Base-by-base conservation (phyloP, 306 rosid species). In the Sicyos baderoa region DNA sequence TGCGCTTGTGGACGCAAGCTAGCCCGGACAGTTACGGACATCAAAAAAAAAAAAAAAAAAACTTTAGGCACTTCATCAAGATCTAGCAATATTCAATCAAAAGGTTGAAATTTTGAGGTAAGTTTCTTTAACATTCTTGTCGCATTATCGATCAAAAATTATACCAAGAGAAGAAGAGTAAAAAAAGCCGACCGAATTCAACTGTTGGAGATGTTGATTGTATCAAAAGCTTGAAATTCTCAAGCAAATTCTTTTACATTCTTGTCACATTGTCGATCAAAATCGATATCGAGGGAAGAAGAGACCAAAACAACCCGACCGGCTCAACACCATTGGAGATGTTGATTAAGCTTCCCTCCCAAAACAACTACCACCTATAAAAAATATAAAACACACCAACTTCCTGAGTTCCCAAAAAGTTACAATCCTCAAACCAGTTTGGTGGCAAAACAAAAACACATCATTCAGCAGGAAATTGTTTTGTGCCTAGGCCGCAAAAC, bases 401-500 rank as follows among this genome's bases (percentile, higher is more conserved):
- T 62, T 62, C 19, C 10, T 62, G 51, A 40, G 51, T 62, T 40
- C 68, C 68, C 48, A 37, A 62, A 62, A 62, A 62, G 50, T 37
- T 35, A 16, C 68, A 37, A n/a, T 25, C 68, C 37, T 27, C 40
- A 40, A 18, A 32, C 37, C 47, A 37, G 8, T 64, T 19, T 45
- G 53, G 53, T 64, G 54, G n/a, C 4, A 44, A 21, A 44, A 12
- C 35, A 44, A 62, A 17, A 62, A 64, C 54, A 64, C 54, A 18
- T 19, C 19, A 19, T 42, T 19, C 21, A 64, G 35, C 54, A 40
- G 35, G 13, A 42, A 6, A 6, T 44, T 64, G 70, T 8, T 64
- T 64, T 62, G 0, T 18, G 12, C 17, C 70, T 42, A 44, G 54
- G 49, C 12, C 54, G 70, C 70, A 64, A 64, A 17, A 21, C 53